Base-by-base conservation (phyloP, 2,329 filamentous ascomycete species). In the Fusarium sp. region DNA sequence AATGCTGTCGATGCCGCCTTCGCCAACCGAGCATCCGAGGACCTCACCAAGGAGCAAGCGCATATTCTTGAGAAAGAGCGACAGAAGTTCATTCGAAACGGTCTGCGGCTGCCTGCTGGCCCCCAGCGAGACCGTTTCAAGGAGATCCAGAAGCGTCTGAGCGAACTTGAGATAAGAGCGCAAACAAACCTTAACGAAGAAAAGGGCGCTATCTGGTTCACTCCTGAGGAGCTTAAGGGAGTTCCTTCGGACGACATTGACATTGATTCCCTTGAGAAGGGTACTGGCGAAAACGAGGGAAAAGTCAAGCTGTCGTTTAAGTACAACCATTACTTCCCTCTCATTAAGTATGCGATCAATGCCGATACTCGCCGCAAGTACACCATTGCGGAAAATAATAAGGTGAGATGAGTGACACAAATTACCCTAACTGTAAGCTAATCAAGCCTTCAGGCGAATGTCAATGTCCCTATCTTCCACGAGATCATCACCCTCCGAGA, bases 141-240 rank as follows among this genome's bases (percentile, higher is more conserved):
- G 85, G 92, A 92, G 80, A 94, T 95, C 82, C 93, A 94, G 87
- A 93, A 93, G 85, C 85, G 92, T 15, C 84, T 96, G 60, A 92
- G 90, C 71, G 88, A 92, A 79, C 87, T 95, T 73, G 86, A 88
- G 76, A 94, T 95, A 65, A 85, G 90, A 61, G 93, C 93, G 81
- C 89, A 92, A 78, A 94, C 94, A 84, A 93, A 92, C 75, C 84
- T 95, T 64, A 95, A 95, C 77, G 93, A 95, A 80, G 93, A 96
- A 82, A 91, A 91, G 74, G 91, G 91, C n/a, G 91, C 90, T 4
- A 82, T 95, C 56, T 96, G 93, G 92, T 92, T 95, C 75, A 92
- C 91, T 2, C 85, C 82, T 6, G 86, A 92, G 71, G 89, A 96
- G 81, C 85, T 96, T 9, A 88, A 92, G 50, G 93, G 93, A 52